Percentiles rank a stretch among this genome's conserved stretches.
These are phyloP conservation scores for Iris pallida DNA, from an alignment of 116 monocot species.

Conservation along the genomic window DNA sequence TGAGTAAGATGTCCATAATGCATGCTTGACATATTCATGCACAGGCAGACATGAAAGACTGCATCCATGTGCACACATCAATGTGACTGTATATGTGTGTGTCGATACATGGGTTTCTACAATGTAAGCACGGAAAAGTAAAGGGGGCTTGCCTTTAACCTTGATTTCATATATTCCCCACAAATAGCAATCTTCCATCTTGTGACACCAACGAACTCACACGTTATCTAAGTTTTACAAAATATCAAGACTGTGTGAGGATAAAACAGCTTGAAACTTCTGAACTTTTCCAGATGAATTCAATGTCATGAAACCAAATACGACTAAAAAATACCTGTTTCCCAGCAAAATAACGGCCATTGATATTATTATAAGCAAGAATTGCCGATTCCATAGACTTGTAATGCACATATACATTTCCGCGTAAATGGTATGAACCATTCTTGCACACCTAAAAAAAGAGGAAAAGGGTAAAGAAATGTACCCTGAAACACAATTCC, in stretches of 20 bases:
- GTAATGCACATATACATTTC: slow-evolving; percentile 98
- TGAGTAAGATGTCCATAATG: too few relatives aligned
- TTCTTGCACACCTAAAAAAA: slow-evolving; percentile 79
- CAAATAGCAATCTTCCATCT: slow-evolving; percentile 97
- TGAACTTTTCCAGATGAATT: slow-evolving; percentile 1
- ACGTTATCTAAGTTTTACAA: slow-evolving; percentile 45
- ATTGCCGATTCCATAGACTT: slow-evolving; percentile 74
- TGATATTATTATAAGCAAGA: slow-evolving; percentile 77
- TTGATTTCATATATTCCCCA: slow-evolving; percentile 93
- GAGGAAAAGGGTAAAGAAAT: slow-evolving; percentile 16
- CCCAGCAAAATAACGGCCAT: slow-evolving; percentile 94
- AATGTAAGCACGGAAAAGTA: not conserved
- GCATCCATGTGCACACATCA: not conserved
- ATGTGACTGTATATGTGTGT: not conserved
- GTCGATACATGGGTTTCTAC: not conserved
- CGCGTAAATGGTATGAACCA: slow-evolving; percentile 81
- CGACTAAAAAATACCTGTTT: slow-evolving; percentile 77
- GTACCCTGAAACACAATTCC: slow-evolving; percentile 12
- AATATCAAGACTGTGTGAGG: not conserved
- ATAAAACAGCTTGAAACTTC: not conserved
- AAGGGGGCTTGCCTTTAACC: slow-evolving; percentile 52
- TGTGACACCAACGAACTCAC: slow-evolving; percentile 76
- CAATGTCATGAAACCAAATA: not conserved
- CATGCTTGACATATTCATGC: too few relatives aligned
- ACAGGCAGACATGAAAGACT: not conserved